These are phyloP conservation scores for Lipomyces kockii DNA, from an alignment of 805 yeast species.

Conservation along the genomic window DNA sequence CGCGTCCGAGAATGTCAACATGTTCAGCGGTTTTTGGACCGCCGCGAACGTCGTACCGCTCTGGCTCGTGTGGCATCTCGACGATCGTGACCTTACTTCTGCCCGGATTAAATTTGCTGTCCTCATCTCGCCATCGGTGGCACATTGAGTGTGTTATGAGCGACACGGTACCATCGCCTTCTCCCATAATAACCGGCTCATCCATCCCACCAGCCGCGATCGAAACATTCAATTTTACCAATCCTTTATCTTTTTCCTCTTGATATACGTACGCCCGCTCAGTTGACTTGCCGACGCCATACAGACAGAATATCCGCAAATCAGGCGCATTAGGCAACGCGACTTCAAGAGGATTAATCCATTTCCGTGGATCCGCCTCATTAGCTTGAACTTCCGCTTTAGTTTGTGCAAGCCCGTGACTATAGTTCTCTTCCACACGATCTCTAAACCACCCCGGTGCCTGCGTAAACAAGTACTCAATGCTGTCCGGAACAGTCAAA, in stretches of 20 bases:
- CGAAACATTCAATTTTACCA: conserved; percentile 64
- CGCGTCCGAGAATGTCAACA: conserved; percentile 92
- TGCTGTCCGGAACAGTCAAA: conserved; percentile 67
- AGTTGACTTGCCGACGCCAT: conserved; percentile 96
- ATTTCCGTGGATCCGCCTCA: conserved; percentile 72
- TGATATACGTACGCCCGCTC: conserved; percentile 89
- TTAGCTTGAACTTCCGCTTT: conserved; percentile 64
- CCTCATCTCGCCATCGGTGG: conserved; percentile 80
- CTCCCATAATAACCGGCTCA: conserved; percentile 77
- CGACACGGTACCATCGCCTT: conserved; percentile 97
- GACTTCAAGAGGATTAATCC: conserved; percentile 95
- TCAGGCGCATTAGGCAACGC: conserved; percentile 93
- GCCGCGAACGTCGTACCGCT: conserved; percentile 90
- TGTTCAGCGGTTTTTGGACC: conserved; percentile 98
- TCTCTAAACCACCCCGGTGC: conserved; percentile 78
- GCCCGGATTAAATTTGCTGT: conserved; percentile 77
- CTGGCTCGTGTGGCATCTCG: conserved; percentile 93
- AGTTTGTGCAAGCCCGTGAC: conserved; percentile 73
- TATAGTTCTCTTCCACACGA: conserved; percentile 71
- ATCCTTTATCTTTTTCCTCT: conserved; percentile 61
- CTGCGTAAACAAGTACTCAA: conserved; percentile 64
- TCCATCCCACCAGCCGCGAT: conserved; percentile 56
- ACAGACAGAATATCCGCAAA: conserved; percentile 83
- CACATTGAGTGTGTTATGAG: conserved; percentile 85
- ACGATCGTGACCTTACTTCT: conserved; percentile 72